Evolutionary conservation across 129 eudicot species (phyloP), one percentile per base, ranked within the genome.

Genomic region (Silybum marianum): DNA sequence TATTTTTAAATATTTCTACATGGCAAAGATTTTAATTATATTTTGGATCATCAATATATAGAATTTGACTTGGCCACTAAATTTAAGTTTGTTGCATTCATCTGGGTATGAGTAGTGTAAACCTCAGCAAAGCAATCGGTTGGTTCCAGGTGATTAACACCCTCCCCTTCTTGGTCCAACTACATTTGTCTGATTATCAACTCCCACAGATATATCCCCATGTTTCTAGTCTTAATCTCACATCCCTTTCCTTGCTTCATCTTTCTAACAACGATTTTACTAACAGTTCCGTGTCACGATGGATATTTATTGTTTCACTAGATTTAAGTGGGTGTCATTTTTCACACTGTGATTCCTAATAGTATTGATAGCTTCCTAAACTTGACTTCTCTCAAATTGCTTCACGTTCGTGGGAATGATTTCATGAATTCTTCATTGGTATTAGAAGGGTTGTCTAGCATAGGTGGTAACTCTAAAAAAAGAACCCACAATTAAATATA

Each of bases 221-320:
- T 40, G 67, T 74, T 66, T 1, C 36, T 19, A 79, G 34, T 79
- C 76, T 69, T 79, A 79, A 79, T 69, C 6, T 70, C 54, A 79
- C 83, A 30, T 70, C 83, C 18, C 76, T 79, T 32, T 19, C 51
- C 14, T 8, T 25, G 51, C 89, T 86, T 8, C 85, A 86, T 80
- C 75, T 86, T 71, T 86, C 85, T 0, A 0, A 7, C 0, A 83
- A 83, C 44, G 0, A 3, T 13, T 86, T 83, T 9, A 39, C 16
- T 18, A 40, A 63, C 8, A 60, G 44, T 62, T 13, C 2, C 1
- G 13, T 76, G 19, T 84, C 82, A 3, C 18, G 2, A 0, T 85
- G 91, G 91, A 76, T 85, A 71, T 80, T 58, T 8, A 60, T 80
- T 9, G 66, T 58, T 24, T 80, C 84, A 0, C 0, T 80, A 2